Evolutionary conservation across 257 asterid species (phyloP), one percentile per base, ranked within the genome.

Genomic region (Solanum acaule): DNA sequence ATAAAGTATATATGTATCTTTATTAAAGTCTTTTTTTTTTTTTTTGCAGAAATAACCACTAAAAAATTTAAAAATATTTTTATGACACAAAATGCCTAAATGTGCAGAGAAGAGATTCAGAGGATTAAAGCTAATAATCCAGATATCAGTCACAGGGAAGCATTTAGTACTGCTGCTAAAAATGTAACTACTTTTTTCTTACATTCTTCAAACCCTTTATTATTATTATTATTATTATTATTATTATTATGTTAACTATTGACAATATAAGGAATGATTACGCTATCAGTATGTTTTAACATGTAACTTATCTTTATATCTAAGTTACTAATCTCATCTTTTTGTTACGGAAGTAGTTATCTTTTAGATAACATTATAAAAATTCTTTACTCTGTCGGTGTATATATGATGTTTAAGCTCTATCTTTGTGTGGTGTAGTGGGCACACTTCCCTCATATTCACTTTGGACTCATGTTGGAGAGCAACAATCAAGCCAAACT

Each of bases 381-480:
- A 49, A 5, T 49, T 27, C 0, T 34, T 56, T 85, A 38, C 38
- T n/a, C 27, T 59, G 1, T 72, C 1, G 1, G 18, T 14, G 16
- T n/a, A n/a, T n/a, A n/a, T 31, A 76, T 68, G 73, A 88, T 29
- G 40, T 70, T 25, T 65, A 29, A 11, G n/a, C n/a, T n/a, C n/a
- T n/a, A n/a, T n/a, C 56, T 49, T 88, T 63, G 5, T 89, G 35
- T 88, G 84, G 23, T 81, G 65, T 40, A 96, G 98, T 96, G 98
- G 98, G 98, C 98, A 88, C 98, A 96, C 87, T 96, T 95, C 88
- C 98, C 98, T 92, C 98, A 96, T 85, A 96, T 96, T 91, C 98
- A 96, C 90, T 96, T 95, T 88, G 98, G 98, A 83, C 94, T 96
- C 82, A 96, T 95, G 98, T 79, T 96, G 96, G 98, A 96, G 93